phyloP scores from a whole-genome alignment of 2,329 filamentous ascomycete genomes.

The Dryadomyces quercus-mongolicae region DNA sequence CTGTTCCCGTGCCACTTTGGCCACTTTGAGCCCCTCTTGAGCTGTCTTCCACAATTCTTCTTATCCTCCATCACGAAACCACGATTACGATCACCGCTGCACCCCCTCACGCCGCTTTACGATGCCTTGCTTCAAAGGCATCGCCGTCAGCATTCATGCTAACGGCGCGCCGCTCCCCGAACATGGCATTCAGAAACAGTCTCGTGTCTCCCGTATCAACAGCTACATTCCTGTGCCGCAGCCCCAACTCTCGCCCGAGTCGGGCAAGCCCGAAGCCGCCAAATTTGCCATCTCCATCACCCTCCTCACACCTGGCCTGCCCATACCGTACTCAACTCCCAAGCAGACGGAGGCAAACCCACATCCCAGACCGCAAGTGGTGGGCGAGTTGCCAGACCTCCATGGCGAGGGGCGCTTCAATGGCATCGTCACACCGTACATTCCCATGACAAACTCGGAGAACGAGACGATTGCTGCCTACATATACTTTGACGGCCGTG shows the following conservation, averaged over 20 bases:
- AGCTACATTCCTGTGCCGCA: constrained; percentile 94
- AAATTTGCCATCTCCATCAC: constrained; percentile 98
- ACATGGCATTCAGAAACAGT: constrained; percentile 90
- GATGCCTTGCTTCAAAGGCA: constrained; percentile 97
- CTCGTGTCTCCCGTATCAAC: constrained; percentile 81
- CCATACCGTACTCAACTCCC: constrained; percentile 86
- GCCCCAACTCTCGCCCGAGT: constrained; percentile 59
- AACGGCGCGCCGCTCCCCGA: constrained; percentile 73
- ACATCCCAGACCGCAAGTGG: constrained; percentile 59
- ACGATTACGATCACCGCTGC: background rate
- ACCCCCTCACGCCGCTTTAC: constrained; percentile 15
- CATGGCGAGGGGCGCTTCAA: constrained; percentile 33
- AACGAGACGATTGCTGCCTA: constrained; percentile 96
- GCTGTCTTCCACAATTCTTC: background rate
- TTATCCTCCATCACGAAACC: background rate
- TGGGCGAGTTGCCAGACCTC: constrained; percentile 25
- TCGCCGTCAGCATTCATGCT: constrained; percentile 92
- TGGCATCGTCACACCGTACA: constrained; percentile 67
- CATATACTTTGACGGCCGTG: constrained; percentile 94
- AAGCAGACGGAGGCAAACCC: constrained; percentile 67
- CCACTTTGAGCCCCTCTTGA: background rate
- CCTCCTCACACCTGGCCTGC: constrained; percentile 73
- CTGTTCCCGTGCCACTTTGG: background rate
- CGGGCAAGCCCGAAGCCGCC: constrained; percentile 75
- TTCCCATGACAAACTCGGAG: constrained; percentile 79